A percentile compares a stretch with the other conserved stretches of the same genome.
Conservation (phyloP, 768 basidiomycete species). For the Suillus plorans region DNA sequence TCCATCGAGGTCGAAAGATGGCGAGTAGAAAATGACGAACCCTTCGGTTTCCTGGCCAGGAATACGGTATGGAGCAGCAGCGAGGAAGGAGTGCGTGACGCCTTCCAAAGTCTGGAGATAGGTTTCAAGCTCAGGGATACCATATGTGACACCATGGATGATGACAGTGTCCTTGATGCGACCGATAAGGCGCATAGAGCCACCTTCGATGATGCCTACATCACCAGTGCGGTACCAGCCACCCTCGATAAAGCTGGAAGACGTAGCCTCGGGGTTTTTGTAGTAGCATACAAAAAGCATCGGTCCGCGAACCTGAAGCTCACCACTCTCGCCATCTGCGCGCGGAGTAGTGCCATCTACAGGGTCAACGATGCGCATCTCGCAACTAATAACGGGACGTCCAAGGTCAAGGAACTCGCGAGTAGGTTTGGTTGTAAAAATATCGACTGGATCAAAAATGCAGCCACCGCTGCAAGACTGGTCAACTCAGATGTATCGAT, state of each 20-base stretch:
- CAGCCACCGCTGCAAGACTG: conserved; percentile 31
- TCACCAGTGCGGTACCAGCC: conserved; percentile 65
- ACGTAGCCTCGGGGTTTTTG: conserved; percentile 48
- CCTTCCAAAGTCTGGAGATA: conserved; percentile 38
- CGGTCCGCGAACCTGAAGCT: conserved; percentile 41
- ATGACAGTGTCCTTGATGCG: conserved; percentile 41
- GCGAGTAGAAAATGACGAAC: conserved; percentile 38
- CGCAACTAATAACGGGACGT: conserved; percentile 28
- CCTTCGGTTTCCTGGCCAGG: conserved; percentile 40
- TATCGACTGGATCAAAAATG: conserved; percentile 36
- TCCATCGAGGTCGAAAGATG: conserved; percentile 22
- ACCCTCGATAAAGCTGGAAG: conserved; percentile 43
- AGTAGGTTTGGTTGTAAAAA: conserved; percentile 13
- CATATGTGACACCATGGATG: conserved; percentile 40
- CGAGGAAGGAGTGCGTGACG: conserved; percentile 31
- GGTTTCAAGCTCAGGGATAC: conserved; percentile 34
- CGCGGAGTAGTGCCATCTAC: conserved; percentile 26
- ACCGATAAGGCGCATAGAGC: conserved; percentile 35
- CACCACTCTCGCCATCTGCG: conserved; percentile 32
- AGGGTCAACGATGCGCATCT: conserved; percentile 37
- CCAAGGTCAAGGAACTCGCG: conserved; percentile 41
- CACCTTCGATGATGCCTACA: conserved; percentile 37
- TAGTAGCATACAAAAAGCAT: conserved; percentile 45
- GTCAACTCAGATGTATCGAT: neutral
- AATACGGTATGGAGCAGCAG: conserved; percentile 36